These are phyloP conservation scores for Elaeagnus macrophylla DNA, from an alignment of 306 rosid species.

Conservation along the genomic window DNA sequence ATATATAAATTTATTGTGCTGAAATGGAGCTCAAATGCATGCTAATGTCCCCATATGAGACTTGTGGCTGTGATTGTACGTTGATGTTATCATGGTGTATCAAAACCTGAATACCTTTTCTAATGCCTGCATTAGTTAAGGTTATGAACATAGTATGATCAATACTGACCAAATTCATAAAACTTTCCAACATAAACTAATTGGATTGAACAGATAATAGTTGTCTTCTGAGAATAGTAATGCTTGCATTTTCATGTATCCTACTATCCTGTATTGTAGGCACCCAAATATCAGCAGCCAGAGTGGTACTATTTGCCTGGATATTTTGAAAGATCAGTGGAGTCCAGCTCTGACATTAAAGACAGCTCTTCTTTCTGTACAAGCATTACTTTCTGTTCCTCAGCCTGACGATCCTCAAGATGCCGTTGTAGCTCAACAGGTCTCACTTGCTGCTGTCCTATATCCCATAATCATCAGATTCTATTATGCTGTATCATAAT, in stretches of 20 bases:
- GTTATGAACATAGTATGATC: too few species aligned
- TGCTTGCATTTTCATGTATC: conserved; percentile 13
- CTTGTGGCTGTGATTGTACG: too few species aligned
- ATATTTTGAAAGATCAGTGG: conserved; percentile 96
- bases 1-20: too few species aligned
- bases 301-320: conserved; percentile 95
- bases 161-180: too few species aligned
- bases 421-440: conserved; percentile 98
- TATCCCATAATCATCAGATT: not conserved
- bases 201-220: too few species aligned
- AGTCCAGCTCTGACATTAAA: conserved; percentile 95
- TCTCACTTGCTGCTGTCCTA: conserved; percentile 11
- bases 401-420: conserved; percentile 99
- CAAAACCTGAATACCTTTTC: too few species aligned
- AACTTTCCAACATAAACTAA: too few species aligned
- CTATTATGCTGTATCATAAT: too few species aligned
- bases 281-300: conserved; percentile 99
- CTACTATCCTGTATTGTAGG: conserved; percentile 39
- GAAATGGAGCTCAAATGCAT: too few species aligned
- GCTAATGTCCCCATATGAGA: too few species aligned
- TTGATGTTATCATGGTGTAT: too few species aligned
- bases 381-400: conserved; percentile 95
- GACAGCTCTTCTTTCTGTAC: conserved; percentile 96
- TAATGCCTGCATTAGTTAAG: too few species aligned
- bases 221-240: conserved; percentile 8